Conservation (phyloP, 805 yeast species). For the Teunomyces tritomae region DNA sequence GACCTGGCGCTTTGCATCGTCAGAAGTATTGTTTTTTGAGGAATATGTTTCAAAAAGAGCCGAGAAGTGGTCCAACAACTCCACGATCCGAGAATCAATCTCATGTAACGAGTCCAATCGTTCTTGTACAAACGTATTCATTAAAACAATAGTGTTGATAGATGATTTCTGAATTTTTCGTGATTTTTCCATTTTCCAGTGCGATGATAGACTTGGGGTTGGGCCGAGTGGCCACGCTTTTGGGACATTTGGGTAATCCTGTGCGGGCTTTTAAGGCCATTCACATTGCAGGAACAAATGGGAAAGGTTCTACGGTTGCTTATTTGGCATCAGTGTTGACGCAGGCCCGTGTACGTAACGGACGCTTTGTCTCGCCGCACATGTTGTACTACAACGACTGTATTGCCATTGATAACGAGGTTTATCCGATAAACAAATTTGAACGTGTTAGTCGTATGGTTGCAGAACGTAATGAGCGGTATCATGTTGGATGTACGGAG, state of each 20-base stretch:
- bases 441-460: constrained; percentile 43
- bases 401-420: constrained; percentile 59
- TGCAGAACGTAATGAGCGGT: constrained; percentile 32
- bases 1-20: constrained; percentile 36
- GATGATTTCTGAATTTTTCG: neutral
- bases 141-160: neutral
- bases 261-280: constrained; percentile 61
- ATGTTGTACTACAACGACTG: constrained; percentile 71
- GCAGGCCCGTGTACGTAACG: constrained; percentile 49
- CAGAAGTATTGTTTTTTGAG: constrained; percentile 14
- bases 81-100: constrained; percentile 52
- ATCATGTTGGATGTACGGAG: constrained; percentile 70
- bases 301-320: constrained; percentile 91
- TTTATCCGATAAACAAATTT: constrained; percentile 51
- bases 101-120: constrained; percentile 51
- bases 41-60: constrained; percentile 43
- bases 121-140: constrained; percentile 41
- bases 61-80: constrained; percentile 50
- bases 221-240: constrained; percentile 29
- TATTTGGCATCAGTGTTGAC: constrained; percentile 68
- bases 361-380: constrained; percentile 90
- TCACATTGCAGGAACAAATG: constrained; percentile 97
- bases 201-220: constrained; percentile 40
- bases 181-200: neutral
- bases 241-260: constrained; percentile 60